Evolutionary conservation across 2,329 filamentous ascomycete genomes (phyloP), one percentile per base, ranked within the genome.

Genomic region (Ophiocordyceps camponoti-floridani): DNA sequence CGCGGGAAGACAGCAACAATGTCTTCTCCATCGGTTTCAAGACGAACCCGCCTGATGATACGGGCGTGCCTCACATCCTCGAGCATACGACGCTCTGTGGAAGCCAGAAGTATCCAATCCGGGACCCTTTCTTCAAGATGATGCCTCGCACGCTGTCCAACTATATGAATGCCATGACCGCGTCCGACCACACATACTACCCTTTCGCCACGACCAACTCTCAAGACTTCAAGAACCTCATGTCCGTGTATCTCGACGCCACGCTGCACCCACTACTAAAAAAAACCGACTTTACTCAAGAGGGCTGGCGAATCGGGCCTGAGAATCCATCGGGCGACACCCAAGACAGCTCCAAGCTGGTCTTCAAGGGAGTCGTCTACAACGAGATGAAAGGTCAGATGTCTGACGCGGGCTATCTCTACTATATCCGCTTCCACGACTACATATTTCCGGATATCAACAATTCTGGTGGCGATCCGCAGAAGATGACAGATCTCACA

Each of bases 381-480:
- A 98, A 98, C 56, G 91, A 98, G 66, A 98, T 98, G 91, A 98
- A 98, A 65, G 91, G 91, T 0, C 88, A 95, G 58, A 94, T 96
- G 80, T 96, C 91, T 2, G 91, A 98, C 60, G 87, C 89, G 7
- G 86, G 86, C 52, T 98, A 98, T 56, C 69, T 96, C 1, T 98
- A 85, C 67, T 96, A 95, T 61, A 94, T 95, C 52, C 76, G 82
- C 44, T 98, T 94, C 62, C 86, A 94, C 58, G 87, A 96, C 54
- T 82, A 91, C 58, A 85, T 98, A 45, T 91, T 94, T 58, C 91
- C 91, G 0, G 82, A 82, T 35, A 82, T 98, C 60, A 84, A 98
- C 65, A 96, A 98, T 65, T 96, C 89, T 1, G 91, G 91, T 31
- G 91, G 91, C 45, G 91, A 98, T 58, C 91, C 91, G 0, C 82